A percentile compares a stretch with the other conserved stretches of the same genome.
Conservation (phyloP, 805 yeast genomes). For the Hanseniaspora meyeri region DNA sequence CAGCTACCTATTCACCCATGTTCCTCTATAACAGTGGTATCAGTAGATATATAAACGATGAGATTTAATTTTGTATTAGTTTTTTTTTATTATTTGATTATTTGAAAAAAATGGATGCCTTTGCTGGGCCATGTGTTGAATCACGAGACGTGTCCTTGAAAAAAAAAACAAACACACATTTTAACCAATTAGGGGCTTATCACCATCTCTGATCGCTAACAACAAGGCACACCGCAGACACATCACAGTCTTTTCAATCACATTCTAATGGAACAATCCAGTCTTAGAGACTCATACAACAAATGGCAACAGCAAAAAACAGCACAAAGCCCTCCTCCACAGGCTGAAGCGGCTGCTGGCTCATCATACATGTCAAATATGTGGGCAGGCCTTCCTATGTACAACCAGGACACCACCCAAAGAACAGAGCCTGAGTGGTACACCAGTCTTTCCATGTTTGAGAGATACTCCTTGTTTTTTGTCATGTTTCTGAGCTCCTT, state of each 20-base stretch:
- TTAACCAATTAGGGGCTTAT: neutral
- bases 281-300: slow-evolving; percentile 30
- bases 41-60: neutral
- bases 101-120: no score
- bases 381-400: slow-evolving; percentile 53
- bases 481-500: slow-evolving; percentile 63
- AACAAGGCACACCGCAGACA: neutral
- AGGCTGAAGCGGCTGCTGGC: slow-evolving; percentile 23
- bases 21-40: slow-evolving; percentile 29
- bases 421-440: slow-evolving; percentile 51
- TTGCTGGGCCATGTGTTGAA: no score
- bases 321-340: neutral
- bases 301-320: slow-evolving; percentile 29
- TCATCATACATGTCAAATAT: slow-evolving; percentile 39
- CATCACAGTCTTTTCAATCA: neutral
- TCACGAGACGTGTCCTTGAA: neutral
- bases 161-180: neutral
- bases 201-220: no score
- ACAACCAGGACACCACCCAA: slow-evolving; percentile 40
- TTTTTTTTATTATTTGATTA: neutral
- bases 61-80: no score
- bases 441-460: slow-evolving; percentile 65
- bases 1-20: slow-evolving; percentile 62
- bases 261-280: slow-evolving; percentile 13
- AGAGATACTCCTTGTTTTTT: slow-evolving; percentile 63